These are phyloP conservation scores for Irpex lacteus DNA, from an alignment of 1,284 basidiomycete species.

Conservation along the genomic window DNA sequence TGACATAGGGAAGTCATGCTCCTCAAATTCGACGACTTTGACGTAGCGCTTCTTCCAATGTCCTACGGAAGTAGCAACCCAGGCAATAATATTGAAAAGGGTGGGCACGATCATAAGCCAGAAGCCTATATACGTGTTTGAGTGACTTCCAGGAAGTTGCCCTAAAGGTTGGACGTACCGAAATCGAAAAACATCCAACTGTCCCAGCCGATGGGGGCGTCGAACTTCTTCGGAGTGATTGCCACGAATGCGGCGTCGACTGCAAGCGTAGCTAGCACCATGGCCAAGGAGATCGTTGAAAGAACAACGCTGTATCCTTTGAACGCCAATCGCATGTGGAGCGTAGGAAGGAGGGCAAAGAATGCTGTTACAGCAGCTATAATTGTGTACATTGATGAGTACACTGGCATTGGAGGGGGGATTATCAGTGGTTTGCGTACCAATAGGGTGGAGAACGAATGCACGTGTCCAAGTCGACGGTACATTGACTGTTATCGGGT, in stretches of 20 bases:
- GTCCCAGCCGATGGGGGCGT: background rate
- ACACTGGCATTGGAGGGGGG: background rate
- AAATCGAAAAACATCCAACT: background rate
- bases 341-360: background rate
- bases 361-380: background rate
- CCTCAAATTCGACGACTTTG: background rate
- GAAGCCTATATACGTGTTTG: background rate
- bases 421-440: background rate
- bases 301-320: background rate
- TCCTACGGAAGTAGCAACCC: background rate
- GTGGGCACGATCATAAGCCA: background rate
- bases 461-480: background rate
- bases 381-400: background rate
- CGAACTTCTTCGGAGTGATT: background rate
- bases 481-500: background rate
- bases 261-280: background rate
- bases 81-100: background rate
- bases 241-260: background rate
- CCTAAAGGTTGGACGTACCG: background rate
- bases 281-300: background rate
- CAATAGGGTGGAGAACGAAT: background rate
- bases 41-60: background rate
- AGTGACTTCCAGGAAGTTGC: background rate
- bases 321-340: background rate
- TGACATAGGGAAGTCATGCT: background rate